Base-by-base conservation (phyloP, 768 basidiomycete genomes). In the Pilatotrama ljubarskyi region DNA sequence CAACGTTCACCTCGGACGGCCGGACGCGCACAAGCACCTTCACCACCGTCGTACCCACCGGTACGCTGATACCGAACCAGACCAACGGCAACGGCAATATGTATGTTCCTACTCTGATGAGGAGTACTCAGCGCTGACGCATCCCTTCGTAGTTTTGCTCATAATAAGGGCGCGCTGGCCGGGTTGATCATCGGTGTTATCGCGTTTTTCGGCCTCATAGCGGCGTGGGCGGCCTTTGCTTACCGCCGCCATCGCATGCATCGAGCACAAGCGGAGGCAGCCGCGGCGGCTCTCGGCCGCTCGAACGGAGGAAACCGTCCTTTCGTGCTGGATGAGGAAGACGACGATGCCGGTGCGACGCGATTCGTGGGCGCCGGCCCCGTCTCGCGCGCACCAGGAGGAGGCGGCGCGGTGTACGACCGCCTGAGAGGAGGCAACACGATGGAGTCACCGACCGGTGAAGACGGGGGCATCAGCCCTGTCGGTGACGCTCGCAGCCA, bases 141-240 rank as follows among this genome's bases (percentile, higher is more conserved):
- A 15, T 8, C 4, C 15, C 44, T 11, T 3, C 22, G 6, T 46
- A 70, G 69, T 17, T 64, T 70, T 37, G 52, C 59, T 3, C 69
- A 66, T 41, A 54, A 66, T 50, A 61, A 61, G 29, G 69, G 68
- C 11, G 69, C 68, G 5, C 58, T 69, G 3, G 68, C 66, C 0
- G 69, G 69, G 0, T 42, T 70, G 24, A 59, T 66, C 17, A 32
- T 70, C 40, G 69, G 69, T 6, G 38, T 56, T 44, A 35, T 66
- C 20, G 66, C 65, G 3, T 66, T 68, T 54, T 43, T 63, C 29
- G 65, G 61, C 1, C 49, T 69, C 42, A 44, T 66, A 18, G 47
- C 51, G 10, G 59, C 58, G 9, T 65, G 61, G 68, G 47, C 62
- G 5, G 17, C 65, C 43, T 50, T 70, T 37, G 64, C 64, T 4